A percentile compares a stretch with the other conserved stretches of the same genome.
Evolutionary conservation across 2,329 filamentous ascomycete genomes (phyloP).

Genomic region (Cladophialophora yegresii): DNA sequence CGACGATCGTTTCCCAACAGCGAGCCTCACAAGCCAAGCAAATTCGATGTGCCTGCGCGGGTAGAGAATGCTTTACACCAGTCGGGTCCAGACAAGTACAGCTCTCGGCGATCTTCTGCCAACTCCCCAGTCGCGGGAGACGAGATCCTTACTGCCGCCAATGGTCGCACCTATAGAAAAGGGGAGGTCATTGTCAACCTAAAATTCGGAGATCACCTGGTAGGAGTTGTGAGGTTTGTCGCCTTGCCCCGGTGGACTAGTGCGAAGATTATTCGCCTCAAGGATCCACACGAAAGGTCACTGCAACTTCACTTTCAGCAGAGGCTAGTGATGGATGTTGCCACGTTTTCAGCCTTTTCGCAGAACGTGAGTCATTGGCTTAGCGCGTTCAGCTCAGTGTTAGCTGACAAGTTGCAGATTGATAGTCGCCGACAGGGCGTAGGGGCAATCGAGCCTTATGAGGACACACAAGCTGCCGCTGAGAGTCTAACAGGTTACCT

Average conservation of each 20-base stretch:
- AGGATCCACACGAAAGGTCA: background rate
- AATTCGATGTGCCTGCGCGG: background rate
- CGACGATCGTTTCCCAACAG: background rate
- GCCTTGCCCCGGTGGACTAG: conserved; percentile 26
- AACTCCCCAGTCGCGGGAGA: background rate
- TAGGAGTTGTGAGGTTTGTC: conserved; percentile 31
- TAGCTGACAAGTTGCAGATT: conserved; percentile 13
- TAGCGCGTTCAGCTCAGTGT: no score
- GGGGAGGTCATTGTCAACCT: conserved; percentile 30
- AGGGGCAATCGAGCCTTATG: conserved; percentile 23
- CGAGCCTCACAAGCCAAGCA: background rate
- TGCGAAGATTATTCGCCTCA: conserved; percentile 19
- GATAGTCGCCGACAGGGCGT: conserved; percentile 5
- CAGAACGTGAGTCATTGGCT: conserved; percentile 12
- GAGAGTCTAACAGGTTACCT: conserved; percentile 26
- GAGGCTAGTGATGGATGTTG: conserved; percentile 10
- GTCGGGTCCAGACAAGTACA: background rate
- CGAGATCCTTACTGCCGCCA: conserved; percentile 4
- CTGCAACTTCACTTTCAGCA: conserved; percentile 28
- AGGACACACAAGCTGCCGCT: conserved; percentile 18
- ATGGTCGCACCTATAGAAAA: conserved; percentile 15
- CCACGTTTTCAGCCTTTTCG: conserved; percentile 10
- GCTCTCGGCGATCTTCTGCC: background rate
- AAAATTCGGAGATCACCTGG: conserved; percentile 10
- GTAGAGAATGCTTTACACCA: background rate